These are phyloP conservation scores for Chytridium lagenaria DNA, from an alignment of 371 early-diverging fungal species.

Conservation along the genomic window DNA sequence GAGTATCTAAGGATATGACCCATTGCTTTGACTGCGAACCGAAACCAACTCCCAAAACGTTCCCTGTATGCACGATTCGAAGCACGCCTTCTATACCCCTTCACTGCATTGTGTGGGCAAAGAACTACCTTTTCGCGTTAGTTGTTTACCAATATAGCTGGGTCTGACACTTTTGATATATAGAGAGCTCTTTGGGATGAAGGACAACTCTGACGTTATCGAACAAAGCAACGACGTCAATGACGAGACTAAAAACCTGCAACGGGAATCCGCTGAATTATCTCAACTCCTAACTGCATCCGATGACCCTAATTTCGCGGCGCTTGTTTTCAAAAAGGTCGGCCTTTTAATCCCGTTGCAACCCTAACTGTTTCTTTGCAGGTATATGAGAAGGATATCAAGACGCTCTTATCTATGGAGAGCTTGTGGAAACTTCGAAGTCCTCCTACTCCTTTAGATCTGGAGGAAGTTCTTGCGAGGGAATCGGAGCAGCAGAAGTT, in stretches of 20 bases:
- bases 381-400: constrained; percentile 79
- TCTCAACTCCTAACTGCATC: constrained; percentile 66
- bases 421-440: constrained; percentile 89
- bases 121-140: constrained; percentile 84
- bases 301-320: constrained; percentile 68
- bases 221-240: constrained; percentile 63
- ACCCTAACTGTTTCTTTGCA: constrained; percentile 16
- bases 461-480: constrained; percentile 48
- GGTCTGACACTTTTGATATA: constrained; percentile 23
- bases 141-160: neutral
- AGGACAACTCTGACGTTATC: constrained; percentile 66
- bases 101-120: constrained; percentile 99
- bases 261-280: constrained; percentile 73
- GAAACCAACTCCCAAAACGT: constrained; percentile 38
- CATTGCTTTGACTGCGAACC: constrained; percentile 41
- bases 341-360: neutral
- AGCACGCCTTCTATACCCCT: constrained; percentile 95
- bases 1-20: constrained; percentile 13
- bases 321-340: constrained; percentile 84
- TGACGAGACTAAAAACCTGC: constrained; percentile 76
- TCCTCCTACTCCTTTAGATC: constrained; percentile 74
- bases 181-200: constrained; percentile 85
- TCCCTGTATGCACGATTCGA: constrained; percentile 94
- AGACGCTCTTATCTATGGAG: constrained; percentile 76
- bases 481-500: neutral